Percentiles rank a stretch among this genome's conserved stretches.
Conservation (phyloP, 805 yeast species). For the Lachancea cidri region DNA sequence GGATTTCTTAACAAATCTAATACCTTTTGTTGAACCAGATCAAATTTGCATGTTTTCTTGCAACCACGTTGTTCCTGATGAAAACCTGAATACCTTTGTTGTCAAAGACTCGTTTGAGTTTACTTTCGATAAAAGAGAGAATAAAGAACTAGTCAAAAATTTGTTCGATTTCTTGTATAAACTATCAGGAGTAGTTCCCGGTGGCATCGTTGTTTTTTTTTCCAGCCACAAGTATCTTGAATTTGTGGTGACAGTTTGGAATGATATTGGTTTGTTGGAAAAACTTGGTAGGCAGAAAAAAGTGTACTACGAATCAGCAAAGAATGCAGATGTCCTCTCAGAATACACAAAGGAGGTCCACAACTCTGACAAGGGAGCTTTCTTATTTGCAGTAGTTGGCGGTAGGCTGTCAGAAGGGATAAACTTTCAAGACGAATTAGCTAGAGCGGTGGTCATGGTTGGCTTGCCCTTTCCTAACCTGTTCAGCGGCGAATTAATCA, state of each 20-base stretch:
- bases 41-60: constrained; percentile 58
- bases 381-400: constrained; percentile 81
- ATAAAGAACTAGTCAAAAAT: constrained; percentile 38
- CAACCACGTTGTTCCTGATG: constrained; percentile 76
- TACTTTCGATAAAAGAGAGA: constrained; percentile 59
- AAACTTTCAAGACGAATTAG: constrained; percentile 82
- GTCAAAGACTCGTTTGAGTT: constrained; percentile 51
- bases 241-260: constrained; percentile 51
- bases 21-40: constrained; percentile 47
- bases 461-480: constrained; percentile 90
- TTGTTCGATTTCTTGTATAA: constrained; percentile 37
- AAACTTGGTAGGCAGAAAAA: constrained; percentile 38
- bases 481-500: constrained; percentile 72
- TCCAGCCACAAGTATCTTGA: constrained; percentile 77
- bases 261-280: constrained; percentile 29
- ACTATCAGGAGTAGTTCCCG: constrained; percentile 43
- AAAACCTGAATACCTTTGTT: constrained; percentile 59
- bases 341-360: constrained; percentile 45
- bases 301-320: constrained; percentile 52
- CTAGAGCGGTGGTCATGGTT: constrained; percentile 78
- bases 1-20: constrained; percentile 1
- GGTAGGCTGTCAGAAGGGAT: constrained; percentile 93
- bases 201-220: constrained; percentile 75
- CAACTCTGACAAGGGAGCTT: constrained; percentile 46
- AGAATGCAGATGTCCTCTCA: constrained; percentile 42